Evolutionary conservation across 2,329 filamentous ascomycete species (phyloP), one percentile per base, ranked within the genome.

Genomic region (Penicillium sclerotigenum): DNA sequence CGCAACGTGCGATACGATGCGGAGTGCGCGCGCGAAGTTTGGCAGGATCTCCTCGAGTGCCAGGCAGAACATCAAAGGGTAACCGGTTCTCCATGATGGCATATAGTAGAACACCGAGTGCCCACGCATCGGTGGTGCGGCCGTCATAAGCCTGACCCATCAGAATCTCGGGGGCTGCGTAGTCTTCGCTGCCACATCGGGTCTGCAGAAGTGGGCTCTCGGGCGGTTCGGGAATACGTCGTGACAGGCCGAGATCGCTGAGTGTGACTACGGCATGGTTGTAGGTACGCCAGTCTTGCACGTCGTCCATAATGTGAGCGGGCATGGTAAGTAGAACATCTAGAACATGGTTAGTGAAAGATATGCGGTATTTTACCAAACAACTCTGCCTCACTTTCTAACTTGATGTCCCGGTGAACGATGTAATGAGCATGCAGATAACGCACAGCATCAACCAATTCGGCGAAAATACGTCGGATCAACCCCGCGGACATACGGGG

Each of bases 141-240:
- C 94, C 94, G 71, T 97, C 92, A 70, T 99, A 99, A 8, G 90
- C 86, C 69, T 96, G 90, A 24, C 93, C 93, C 80, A 99, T 90
- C 52, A 99, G 87, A 43, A 99, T 91, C 72, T 99, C 94, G 0
- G 94, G 94, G 0, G 94, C 93, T 1, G 93, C 93, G 71, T 99
- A 99, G 75, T 99, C 94, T 75, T 97, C 94, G 38, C 90, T 96
- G 31, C 94, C 94, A 72, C 94, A 99, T 10, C 94, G 85, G 1
- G 93, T 97, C 59, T 90, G 90, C n/a, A 99, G 82, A 58, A 93
- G 87, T 63, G 95, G 91, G 50, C 91, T 90, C 59, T 91, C 87
- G 0, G 84, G 84, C 0, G 83, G 83, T 55, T 80, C 75, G 16
- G 90, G 85, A 37, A 97, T 90, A 34, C 89, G 87, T 52, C 93